Conservation (phyloP, 306 rosid species). For the Malus sylvestris region DNA sequence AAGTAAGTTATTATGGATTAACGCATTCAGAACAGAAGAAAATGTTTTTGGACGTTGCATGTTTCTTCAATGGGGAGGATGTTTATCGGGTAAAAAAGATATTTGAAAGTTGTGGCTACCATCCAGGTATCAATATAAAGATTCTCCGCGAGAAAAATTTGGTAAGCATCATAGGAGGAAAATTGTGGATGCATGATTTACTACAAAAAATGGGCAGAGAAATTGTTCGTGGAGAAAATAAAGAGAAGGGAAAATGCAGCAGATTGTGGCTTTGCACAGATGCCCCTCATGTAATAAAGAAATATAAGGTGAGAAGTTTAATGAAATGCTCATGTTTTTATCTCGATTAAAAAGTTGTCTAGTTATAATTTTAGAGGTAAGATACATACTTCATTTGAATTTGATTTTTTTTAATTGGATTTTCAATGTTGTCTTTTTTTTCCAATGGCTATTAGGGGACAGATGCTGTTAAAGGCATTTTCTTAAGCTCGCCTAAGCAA, state of each 20-base stretch:
- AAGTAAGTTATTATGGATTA: slow-evolving; percentile 26
- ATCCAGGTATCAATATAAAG: slow-evolving; percentile 1
- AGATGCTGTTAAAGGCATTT: background rate
- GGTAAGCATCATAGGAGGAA: background rate
- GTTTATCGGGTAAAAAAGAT: background rate
- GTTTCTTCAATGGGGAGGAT: background rate
- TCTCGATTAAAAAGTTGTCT: background rate
- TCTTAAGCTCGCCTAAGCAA: background rate
- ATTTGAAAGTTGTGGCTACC: background rate
- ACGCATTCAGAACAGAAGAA: background rate
- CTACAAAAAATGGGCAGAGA: slow-evolving; percentile 20
- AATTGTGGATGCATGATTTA: slow-evolving; percentile 27
- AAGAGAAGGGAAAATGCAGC: slow-evolving; percentile 21
- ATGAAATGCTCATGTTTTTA: too few relatives aligned
- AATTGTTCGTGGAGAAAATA: slow-evolving; percentile 14
- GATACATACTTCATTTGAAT: background rate
- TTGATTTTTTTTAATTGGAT: background rate
- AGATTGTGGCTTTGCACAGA: slow-evolving; percentile 19
- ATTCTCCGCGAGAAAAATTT: slow-evolving; percentile 18
- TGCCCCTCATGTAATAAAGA: background rate
- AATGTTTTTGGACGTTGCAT: background rate
- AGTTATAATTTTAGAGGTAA: background rate
- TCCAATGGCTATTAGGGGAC: background rate
- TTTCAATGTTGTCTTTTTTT: background rate
- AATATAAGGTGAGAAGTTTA: background rate